A percentile compares a stretch with the other conserved stretches of the same genome.
Conservation (phyloP, 345 rosid genomes). For the Durio zibethinus region DNA sequence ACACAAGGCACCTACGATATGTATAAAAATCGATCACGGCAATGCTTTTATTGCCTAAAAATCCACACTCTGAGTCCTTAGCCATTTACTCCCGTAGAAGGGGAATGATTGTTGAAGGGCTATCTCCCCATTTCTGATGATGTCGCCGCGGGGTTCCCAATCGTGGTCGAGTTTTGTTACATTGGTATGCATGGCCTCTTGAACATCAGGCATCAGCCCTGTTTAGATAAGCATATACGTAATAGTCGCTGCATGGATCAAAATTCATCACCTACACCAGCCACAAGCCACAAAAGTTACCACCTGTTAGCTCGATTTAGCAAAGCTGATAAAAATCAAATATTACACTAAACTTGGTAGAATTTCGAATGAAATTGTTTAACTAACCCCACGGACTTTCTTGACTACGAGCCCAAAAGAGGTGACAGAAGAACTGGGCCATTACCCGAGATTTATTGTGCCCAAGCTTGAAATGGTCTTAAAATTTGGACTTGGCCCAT, state of each 20-base stretch:
- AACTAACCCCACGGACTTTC: background rate
- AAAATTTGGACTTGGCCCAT: background rate
- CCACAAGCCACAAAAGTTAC: background rate
- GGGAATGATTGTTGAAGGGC: conserved; percentile 69
- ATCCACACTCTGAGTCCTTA: conserved; percentile 66
- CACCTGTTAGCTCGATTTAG: background rate
- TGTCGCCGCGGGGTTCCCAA: conserved; percentile 73
- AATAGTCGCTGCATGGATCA: conserved; percentile 70
- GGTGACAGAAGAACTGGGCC: background rate
- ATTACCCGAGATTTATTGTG: too few species aligned
- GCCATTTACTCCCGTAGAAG: conserved; percentile 50
- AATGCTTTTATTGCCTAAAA: conserved; percentile 39
- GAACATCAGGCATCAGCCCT: conserved; percentile 69
- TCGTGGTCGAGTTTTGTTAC: conserved; percentile 57
- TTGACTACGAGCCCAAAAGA: background rate
- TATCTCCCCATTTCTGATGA: conserved; percentile 57
- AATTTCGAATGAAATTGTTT: too few species aligned
- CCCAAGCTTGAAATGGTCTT: too few species aligned
- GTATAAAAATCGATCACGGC: background rate
- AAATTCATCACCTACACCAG: conserved; percentile 38
- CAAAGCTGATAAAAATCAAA: too few species aligned
- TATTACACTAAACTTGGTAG: too few species aligned
- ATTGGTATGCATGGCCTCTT: conserved; percentile 79
- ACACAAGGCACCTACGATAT: background rate
- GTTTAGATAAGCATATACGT: conserved; percentile 66